Evolutionary conservation across 2,329 filamentous ascomycete species (phyloP).

Genomic region (Cytospora paraplurivora): DNA sequence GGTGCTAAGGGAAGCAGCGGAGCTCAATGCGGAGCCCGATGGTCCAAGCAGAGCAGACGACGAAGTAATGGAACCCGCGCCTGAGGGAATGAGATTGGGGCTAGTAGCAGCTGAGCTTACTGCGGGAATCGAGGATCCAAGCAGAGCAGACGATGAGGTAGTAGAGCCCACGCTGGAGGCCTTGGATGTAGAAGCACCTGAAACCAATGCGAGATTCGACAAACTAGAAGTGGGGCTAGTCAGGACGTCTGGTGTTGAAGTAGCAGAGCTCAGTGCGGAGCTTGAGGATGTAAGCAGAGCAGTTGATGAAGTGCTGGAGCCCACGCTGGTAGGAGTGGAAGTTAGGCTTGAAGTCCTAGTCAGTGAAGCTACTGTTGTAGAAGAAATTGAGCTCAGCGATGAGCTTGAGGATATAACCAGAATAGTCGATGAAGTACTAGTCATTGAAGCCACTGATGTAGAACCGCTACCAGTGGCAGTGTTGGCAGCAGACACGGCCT

Average conservation of each 20-base stretch:
- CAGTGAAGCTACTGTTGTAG: background rate
- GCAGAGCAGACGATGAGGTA: too few relatives aligned
- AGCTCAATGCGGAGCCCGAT: background rate
- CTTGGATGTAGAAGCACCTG: too few relatives aligned
- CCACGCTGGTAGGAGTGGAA: background rate
- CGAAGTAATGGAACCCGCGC: background rate
- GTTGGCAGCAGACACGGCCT: slow-evolving; percentile 29
- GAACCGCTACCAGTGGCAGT: background rate
- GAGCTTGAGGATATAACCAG: slow-evolving; percentile 1
- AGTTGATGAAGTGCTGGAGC: background rate
- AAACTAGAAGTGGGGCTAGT: too few relatives aligned
- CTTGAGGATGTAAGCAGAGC: background rate
- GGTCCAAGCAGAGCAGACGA: background rate
- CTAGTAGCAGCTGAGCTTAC: too few relatives aligned
- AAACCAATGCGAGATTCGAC: too few relatives aligned
- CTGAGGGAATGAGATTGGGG: background rate
- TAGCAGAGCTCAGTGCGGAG: background rate
- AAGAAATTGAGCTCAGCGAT: background rate
- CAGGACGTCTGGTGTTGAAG: too few relatives aligned
- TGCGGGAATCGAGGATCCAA: too few relatives aligned
- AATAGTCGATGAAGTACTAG: too few relatives aligned
- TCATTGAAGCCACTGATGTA: background rate
- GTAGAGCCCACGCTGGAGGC: too few relatives aligned
- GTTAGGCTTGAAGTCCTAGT: background rate
- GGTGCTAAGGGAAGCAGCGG: slow-evolving; percentile 1